These are phyloP conservation scores for Auricularia auricula-judae DNA, from an alignment of 768 basidiomycete species.

Conservation along the genomic window DNA sequence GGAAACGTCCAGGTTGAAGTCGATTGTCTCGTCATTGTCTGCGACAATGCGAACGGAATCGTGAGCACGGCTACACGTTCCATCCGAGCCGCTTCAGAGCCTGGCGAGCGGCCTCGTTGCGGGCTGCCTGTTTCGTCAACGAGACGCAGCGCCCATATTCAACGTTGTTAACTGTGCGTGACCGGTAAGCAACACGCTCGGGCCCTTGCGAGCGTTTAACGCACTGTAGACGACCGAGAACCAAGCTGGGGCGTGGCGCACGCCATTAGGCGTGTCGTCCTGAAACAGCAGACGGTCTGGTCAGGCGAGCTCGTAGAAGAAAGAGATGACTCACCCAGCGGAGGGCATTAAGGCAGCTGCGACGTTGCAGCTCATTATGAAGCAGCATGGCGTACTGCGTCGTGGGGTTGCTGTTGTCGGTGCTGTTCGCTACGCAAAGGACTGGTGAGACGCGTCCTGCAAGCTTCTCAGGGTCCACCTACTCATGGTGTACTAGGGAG, in stretches of 20 bases:
- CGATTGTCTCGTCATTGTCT: too few relatives aligned
- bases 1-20: neutral
- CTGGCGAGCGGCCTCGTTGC: neutral
- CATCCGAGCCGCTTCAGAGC: neutral
- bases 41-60: too few relatives aligned
- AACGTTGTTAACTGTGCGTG: neutral
- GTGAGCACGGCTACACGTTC: neutral
- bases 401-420: neutral
- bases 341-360: neutral
- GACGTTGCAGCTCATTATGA: neutral
- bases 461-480: neutral
- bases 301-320: neutral
- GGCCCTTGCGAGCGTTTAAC: neutral
- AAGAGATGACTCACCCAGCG: neutral
- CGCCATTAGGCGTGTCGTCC: constrained; percentile 1
- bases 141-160: constrained; percentile 1
- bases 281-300: neutral
- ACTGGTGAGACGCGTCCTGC: neutral
- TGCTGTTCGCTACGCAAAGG: neutral
- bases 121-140: neutral
- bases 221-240: neutral
- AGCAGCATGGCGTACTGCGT: neutral
- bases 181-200: neutral
- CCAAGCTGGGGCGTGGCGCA: neutral
- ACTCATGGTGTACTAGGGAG: neutral